Base-by-base conservation (phyloP, 305 asterid species). In the Fraxinus latifolia region DNA sequence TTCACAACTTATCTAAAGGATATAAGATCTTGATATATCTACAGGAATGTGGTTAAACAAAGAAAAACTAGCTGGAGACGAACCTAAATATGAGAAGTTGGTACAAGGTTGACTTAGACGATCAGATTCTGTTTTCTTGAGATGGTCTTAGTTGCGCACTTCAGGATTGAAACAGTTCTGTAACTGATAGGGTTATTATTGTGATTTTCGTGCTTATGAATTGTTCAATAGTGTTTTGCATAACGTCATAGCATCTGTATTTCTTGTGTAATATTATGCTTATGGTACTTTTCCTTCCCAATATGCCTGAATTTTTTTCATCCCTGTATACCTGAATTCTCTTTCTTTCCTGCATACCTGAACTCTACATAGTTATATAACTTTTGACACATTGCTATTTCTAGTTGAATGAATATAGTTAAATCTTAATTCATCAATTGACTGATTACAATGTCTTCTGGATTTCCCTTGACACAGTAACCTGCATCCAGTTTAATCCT, bases 401-500 rank as follows among this genome's bases (percentile, higher is more conserved):
- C 81, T 80, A 68, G 31, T 44, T 39, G 33, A 58, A 79, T 1
- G 68, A 47, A 79, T 47, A 74, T 55, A 44, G 25, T 32, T 29
- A 36, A 81, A 71, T 79, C 70, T 68, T 72, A 55, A 82, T 77
- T 85, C 83, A 80, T 79, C 76, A 82, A 86, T 60, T 88, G 82
- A 88, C 86, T 85, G 74, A 82, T 85, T 83, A 70, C 11, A 1
- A 79, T 23, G 29, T 82, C 81, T 72, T 84, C 82, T 83, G 72
- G 77, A 70, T 73, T 88, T 88, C 75, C 83, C 72, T 84, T 86
- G 86, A 76, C 27, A 83, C 95, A 96, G 99, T 96, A 67, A 96
- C 99, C 76, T 94, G 98, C 88, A 96, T 95, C 93, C 98, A 94
- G 94, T 96, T 96, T 84, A 96, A 95, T 89, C 99, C 98, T 74